Evolutionary conservation across 2,329 filamentous ascomycete species (phyloP).

Genomic region (Colletotrichum tabaci): DNA sequence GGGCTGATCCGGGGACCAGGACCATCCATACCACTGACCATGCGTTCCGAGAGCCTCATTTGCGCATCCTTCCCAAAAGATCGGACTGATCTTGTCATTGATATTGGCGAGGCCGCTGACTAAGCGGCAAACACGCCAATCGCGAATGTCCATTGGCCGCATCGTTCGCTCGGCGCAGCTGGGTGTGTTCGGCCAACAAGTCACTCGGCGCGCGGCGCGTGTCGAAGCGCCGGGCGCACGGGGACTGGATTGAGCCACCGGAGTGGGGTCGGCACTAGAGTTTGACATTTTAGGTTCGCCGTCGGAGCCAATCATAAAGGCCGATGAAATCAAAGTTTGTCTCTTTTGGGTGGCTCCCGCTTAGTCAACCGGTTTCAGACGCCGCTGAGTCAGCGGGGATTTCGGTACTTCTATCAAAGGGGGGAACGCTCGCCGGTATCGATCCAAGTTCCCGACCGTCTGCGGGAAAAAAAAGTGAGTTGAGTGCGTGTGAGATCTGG

Average conservation of each 20-base stretch:
- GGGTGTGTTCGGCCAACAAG: neutral
- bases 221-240: constrained; percentile 22
- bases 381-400: constrained; percentile 39
- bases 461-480: neutral
- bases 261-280: constrained; percentile 8
- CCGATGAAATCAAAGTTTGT: neutral
- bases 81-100: constrained; percentile 5
- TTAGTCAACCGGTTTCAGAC: fast-evolving
- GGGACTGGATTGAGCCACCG: neutral
- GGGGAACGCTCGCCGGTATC: constrained; percentile 16
- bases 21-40: constrained; percentile 1
- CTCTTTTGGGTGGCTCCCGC: neutral
- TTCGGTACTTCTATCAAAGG: constrained; percentile 32
- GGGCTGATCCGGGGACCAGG: constrained; percentile 1
- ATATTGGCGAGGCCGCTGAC: constrained; percentile 9
- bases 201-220: constrained; percentile 24
- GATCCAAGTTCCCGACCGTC: constrained; percentile 12
- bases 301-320: neutral
- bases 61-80: neutral
- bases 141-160: neutral
- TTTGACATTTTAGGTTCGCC: constrained; percentile 14
- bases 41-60: constrained; percentile 16
- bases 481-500: neutral
- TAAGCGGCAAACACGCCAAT: constrained; percentile 7
- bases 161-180: neutral